Percentiles rank a stretch among this genome's conserved stretches.
phyloP scores from a whole-genome alignment of 345 rosid genomes.

The Hibiscus mutabilis region DNA sequence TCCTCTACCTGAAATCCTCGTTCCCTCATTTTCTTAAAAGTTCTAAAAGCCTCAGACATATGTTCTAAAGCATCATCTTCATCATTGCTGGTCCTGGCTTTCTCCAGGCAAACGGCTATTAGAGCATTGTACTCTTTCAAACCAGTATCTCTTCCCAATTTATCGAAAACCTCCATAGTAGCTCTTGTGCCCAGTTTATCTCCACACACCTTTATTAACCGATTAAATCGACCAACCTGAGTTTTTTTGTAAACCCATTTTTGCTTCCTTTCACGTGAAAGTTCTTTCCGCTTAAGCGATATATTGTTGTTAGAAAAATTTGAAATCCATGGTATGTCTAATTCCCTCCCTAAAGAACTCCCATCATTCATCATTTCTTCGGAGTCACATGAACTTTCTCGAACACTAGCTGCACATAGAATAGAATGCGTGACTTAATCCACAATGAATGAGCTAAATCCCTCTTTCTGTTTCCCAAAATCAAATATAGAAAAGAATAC shows the following conservation, averaged over 20 bases:
- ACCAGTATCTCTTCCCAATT: slow-evolving; percentile 58
- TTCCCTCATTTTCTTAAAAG: slow-evolving; percentile 55
- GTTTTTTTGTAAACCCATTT: slow-evolving; percentile 36
- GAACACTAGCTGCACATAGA: slow-evolving; percentile 14
- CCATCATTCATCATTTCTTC: background rate
- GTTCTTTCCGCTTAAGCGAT: slow-evolving; percentile 34
- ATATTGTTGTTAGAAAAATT: slow-evolving; percentile 10
- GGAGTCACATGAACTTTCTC: background rate
- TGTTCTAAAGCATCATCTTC: slow-evolving; percentile 37
- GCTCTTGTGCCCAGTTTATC: slow-evolving; percentile 47
- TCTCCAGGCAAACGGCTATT: slow-evolving; percentile 41
- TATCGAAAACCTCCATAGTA: slow-evolving; percentile 35
- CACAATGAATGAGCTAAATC: background rate
- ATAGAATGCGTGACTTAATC: background rate
- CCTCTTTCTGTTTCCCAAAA: background rate
- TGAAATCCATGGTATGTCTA: slow-evolving; percentile 40
- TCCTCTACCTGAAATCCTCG: slow-evolving; percentile 58
- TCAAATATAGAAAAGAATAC: background rate
- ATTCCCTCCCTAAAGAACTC: slow-evolving; percentile 2
- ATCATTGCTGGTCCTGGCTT: slow-evolving; percentile 40
- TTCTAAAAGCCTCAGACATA: slow-evolving; percentile 33
- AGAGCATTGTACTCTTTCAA: slow-evolving; percentile 55
- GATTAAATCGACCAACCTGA: slow-evolving; percentile 28
- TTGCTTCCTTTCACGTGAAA: slow-evolving; percentile 52
- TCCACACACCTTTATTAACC: slow-evolving; percentile 31